Evolutionary conservation across 1,139 yeast species (phyloP).

Genomic region (Geotrichum carabidarum): DNA sequence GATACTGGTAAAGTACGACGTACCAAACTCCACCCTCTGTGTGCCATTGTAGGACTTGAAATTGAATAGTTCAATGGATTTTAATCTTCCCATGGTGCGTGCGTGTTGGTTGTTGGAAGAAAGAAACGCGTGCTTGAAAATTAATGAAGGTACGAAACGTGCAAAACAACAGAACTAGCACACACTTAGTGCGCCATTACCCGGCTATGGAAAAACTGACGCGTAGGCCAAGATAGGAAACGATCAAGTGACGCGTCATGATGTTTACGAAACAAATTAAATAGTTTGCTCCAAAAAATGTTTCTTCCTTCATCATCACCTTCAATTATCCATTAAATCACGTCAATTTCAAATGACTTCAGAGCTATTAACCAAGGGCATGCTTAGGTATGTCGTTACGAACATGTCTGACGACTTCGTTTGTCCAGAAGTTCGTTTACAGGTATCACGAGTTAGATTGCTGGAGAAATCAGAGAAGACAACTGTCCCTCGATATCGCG

Average conservation of each 20-base stretch:
- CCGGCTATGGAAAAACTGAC: constrained; percentile 6
- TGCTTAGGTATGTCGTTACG: constrained; percentile 8
- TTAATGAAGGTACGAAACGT: background rate
- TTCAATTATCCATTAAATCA: background rate
- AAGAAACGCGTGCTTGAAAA: constrained; percentile 2
- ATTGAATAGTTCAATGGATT: constrained; percentile 51
- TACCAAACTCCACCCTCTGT: constrained; percentile 74
- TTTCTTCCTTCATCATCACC: background rate
- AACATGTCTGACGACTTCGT: constrained; percentile 1
- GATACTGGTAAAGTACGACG: constrained; percentile 77
- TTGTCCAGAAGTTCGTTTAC: constrained; percentile 10
- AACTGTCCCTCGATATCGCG: background rate
- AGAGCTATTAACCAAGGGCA: constrained; percentile 10
- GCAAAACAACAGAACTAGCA: background rate
- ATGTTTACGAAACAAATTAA: too few relatives aligned
- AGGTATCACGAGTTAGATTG: constrained; percentile 1
- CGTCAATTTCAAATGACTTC: constrained; percentile 8
- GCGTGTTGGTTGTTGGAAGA: background rate
- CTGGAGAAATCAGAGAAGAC: constrained; percentile 1
- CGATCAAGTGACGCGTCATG: background rate
- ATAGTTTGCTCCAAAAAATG: background rate
- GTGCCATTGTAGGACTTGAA: constrained; percentile 87
- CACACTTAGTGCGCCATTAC: constrained; percentile 8
- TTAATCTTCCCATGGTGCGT: constrained; percentile 30
- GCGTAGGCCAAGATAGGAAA: constrained; percentile 2